phyloP scores from a whole-genome alignment of 148 eudicot species.

The Cornus kousa region DNA sequence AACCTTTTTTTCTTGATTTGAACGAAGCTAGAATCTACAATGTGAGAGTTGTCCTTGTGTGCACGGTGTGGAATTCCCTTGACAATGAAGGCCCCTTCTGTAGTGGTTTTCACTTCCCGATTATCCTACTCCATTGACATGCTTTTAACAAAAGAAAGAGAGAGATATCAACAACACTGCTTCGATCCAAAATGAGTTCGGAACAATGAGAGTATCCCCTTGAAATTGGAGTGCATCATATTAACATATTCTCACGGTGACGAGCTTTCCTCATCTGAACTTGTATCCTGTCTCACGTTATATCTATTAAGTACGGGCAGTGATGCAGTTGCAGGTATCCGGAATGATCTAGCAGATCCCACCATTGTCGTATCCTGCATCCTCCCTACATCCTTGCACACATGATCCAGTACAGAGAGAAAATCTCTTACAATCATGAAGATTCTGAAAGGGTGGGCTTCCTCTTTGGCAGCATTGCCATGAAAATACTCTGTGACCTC shows the following conservation, averaged over 20 bases:
- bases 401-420: conserved; percentile 47
- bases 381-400: conserved; percentile 64
- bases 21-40: background rate
- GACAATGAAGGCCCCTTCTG: conserved; percentile 11
- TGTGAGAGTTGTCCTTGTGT: background rate
- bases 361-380: conserved; percentile 61
- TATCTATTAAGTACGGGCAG: conserved; percentile 57
- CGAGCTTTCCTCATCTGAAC: conserved; percentile 62
- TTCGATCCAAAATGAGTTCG: background rate
- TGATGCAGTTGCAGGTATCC: conserved; percentile 63
- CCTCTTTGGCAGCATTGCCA: conserved; percentile 56
- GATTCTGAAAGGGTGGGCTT: conserved; percentile 57
- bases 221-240: conserved; percentile 1
- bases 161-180: background rate
- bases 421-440: conserved; percentile 68
- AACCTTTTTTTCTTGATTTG: background rate
- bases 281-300: conserved; percentile 39
- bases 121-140: background rate
- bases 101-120: background rate
- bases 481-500: conserved; percentile 65
- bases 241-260: conserved; percentile 36
- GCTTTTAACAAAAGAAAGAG: conserved; percentile 5
- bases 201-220: background rate
- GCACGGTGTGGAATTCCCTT: background rate
- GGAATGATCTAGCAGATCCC: conserved; percentile 78